A percentile compares a stretch with the other conserved stretches of the same genome.
These are phyloP conservation scores for Euphorbia celastroides DNA, from an alignment of 441 rosid species.

Conservation along the genomic window DNA sequence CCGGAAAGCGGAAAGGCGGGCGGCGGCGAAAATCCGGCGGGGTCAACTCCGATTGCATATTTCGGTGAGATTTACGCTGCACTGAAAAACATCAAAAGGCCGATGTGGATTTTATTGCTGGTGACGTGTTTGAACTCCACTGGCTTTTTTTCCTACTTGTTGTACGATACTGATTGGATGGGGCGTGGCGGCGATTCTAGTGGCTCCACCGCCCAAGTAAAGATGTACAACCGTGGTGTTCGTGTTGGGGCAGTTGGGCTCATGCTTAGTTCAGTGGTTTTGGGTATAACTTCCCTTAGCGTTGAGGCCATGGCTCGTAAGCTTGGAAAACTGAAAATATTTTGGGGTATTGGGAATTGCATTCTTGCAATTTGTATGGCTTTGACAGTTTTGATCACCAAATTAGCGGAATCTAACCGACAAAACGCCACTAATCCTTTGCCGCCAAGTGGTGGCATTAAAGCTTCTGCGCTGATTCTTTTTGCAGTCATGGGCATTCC, in stretches of 20 bases:
- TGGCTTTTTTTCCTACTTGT: conserved; percentile 84
- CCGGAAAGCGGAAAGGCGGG: conserved; percentile 25
- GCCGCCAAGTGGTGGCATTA: conserved; percentile 40
- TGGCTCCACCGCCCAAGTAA: conserved; percentile 20
- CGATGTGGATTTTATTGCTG: conserved; percentile 74
- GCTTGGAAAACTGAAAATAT: conserved; percentile 49
- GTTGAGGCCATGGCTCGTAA: conserved; percentile 39
- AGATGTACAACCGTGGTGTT: conserved; percentile 52
- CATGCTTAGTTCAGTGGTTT: conserved; percentile 65
- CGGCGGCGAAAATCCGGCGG: conserved; percentile 4
- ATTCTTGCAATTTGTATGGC: conserved; percentile 46
- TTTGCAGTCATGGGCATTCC: conserved; percentile 73
- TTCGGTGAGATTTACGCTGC: conserved; percentile 46
- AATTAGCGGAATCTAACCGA: conserved; percentile 49
- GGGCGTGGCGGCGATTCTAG: conserved; percentile 64
- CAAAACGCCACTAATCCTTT: conserved; percentile 16
- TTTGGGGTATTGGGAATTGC: conserved; percentile 73
- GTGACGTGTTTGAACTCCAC: conserved; percentile 82
- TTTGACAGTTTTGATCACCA: conserved; percentile 45
- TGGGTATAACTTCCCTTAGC: conserved; percentile 43
- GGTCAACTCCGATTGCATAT: conserved; percentile 23
- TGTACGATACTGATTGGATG: conserved; percentile 94
- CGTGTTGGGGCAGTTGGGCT: conserved; percentile 67
- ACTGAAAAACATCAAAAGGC: conserved; percentile 41
- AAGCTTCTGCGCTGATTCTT: conserved; percentile 50